Evolutionary conservation across 495 filamentous ascomycete species (phyloP), one percentile per base, ranked within the genome.

Genomic region (Penicillium odoratum): DNA sequence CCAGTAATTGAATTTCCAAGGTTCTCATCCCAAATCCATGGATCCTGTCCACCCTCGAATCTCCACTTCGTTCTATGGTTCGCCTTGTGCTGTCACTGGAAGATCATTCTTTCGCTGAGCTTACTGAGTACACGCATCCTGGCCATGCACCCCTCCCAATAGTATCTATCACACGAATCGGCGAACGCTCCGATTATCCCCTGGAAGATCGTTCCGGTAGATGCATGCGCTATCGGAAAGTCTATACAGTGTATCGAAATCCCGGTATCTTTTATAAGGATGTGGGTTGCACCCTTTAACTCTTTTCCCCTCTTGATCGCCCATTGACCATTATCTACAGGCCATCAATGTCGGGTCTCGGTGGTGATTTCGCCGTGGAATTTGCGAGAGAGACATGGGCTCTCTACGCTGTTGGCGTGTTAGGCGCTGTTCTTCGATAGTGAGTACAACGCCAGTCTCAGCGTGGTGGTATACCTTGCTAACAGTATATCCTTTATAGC

Each of bases 371-470:
- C 59, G 66, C 61, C 44, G 56, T 60, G 18, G 51, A 58, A 8
- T 80, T 80, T 51, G 61, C 64, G 16, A 65, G 61, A 38, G 77
- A 80, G 62, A 78, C 77, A 73, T 81, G 78, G 78, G 60, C 71
- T 40, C 64, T 82, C 21, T 81, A 80, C 50, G 68, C 60, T 18
- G 74, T 81, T 10, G 78, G 77, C 7, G 68, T 80, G 40, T 52
- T 78, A 11, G 65, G 78, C 45, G 72, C 73, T 30, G 58, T 68
- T 8, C 62, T 79, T 45, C 66, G 78, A 71, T 74, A 75, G 79
- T 80, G 57, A 70, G 77, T 34, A 33, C 42, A 7, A 16, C 42
- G 16, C 51, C 25, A 47, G 29, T 15, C 49, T 21, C 29, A 25
- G 43, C 9, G 1, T 36, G 33, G 33, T 21, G 31, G 10, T 49